A percentile compares a stretch with the other conserved stretches of the same genome.
Conservation (phyloP, 371 early-diverging fungal species). For the Circinella minor region DNA sequence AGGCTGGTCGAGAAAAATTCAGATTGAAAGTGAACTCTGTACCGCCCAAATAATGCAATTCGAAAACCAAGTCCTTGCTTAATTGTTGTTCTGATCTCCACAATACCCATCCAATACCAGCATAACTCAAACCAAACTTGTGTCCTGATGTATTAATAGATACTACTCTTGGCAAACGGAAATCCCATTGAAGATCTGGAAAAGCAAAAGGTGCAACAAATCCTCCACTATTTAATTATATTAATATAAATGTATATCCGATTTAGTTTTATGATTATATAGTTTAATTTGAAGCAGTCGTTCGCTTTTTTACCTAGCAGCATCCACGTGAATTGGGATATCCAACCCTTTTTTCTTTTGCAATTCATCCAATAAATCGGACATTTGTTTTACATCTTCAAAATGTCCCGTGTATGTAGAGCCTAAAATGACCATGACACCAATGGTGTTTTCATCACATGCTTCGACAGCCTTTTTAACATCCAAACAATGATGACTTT, state of each 20-base stretch:
- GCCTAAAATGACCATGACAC: constrained; percentile 65
- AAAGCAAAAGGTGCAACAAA: constrained; percentile 76
- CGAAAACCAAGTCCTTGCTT: constrained; percentile 71
- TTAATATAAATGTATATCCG: not conserved
- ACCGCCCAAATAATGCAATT: constrained; percentile 70
- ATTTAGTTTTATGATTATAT: not conserved
- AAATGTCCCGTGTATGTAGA: constrained; percentile 80
- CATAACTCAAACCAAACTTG: constrained; percentile 73
- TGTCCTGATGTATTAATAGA: constrained; percentile 74
- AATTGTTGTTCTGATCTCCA: constrained; percentile 64
- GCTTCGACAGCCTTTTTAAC: constrained; percentile 53
- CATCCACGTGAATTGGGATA: constrained; percentile 75
- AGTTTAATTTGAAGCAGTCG: not conserved
- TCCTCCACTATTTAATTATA: constrained; percentile 53
- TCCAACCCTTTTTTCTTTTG: constrained; percentile 56
- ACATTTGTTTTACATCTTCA: constrained; percentile 62
- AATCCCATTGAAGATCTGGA: constrained; percentile 71
- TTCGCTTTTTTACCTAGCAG: constrained; percentile 46
- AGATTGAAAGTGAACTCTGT: constrained; percentile 66
- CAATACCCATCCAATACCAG: constrained; percentile 74
- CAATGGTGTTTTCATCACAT: constrained; percentile 79
- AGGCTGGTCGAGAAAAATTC: constrained; percentile 73
- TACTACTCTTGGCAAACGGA: constrained; percentile 60
- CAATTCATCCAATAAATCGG: constrained; percentile 57
- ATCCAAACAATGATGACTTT: constrained; percentile 53